Conservation (phyloP, 1,284 basidiomycete species). For the Melampsora medusae region DNA sequence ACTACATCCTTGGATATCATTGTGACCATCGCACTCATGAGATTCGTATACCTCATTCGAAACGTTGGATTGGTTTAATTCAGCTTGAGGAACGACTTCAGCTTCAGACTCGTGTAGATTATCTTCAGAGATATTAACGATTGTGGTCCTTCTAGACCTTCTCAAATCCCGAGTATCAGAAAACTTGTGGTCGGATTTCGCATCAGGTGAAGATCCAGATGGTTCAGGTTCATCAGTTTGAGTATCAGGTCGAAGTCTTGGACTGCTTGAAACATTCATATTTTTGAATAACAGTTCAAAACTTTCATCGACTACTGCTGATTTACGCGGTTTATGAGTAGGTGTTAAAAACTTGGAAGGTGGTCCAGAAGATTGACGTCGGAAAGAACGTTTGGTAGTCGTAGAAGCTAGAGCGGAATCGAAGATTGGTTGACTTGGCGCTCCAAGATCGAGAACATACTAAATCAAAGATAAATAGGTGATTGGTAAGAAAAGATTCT, state of each 20-base stretch:
- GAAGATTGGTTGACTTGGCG: conserved; percentile 20
- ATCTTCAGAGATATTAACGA: neutral
- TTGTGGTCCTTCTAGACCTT: neutral
- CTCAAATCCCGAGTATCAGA: too few relatives aligned
- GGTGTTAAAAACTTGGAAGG: conserved; percentile 3
- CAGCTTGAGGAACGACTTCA: neutral
- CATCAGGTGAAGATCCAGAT: conserved; percentile 3
- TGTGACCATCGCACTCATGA: neutral
- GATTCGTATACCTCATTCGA: conserved; percentile 3
- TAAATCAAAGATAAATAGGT: neutral
- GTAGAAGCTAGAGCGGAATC: conserved; percentile 9
- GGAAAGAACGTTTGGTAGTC: conserved; percentile 4
- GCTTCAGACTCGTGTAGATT: neutral
- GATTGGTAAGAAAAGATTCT: neutral
- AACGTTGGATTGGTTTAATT: neutral
- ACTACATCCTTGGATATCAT: neutral
- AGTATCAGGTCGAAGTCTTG: neutral
- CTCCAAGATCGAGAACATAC: conserved; percentile 27
- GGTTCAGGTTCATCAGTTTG: too few relatives aligned
- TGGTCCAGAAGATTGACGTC: conserved; percentile 21
- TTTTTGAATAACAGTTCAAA: neutral
- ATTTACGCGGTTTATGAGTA: conserved; percentile 13
- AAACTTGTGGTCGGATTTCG: too few relatives aligned
- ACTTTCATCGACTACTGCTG: conserved; percentile 19
- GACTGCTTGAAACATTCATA: neutral